Conservation (phyloP, 306 rosid species). For the Citrullus amarus region DNA sequence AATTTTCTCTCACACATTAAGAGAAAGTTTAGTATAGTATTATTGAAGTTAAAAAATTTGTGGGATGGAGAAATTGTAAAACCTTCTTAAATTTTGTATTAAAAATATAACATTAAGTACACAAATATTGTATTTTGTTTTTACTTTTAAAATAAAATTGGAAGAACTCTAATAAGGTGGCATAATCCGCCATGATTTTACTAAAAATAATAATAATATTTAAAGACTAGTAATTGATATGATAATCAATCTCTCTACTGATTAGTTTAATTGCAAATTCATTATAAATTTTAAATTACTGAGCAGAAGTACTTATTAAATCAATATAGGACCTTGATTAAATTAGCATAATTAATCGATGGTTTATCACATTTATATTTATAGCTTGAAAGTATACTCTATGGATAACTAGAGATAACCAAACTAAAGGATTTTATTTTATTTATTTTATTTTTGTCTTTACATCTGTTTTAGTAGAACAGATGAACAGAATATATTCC, state of each 20-base stretch:
- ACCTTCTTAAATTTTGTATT: neutral
- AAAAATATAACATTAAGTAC: neutral
- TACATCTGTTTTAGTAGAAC: neutral
- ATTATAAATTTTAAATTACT: too few species aligned
- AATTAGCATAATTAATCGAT: neutral
- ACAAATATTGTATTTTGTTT: neutral
- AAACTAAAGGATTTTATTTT: neutral
- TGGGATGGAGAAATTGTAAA: too few species aligned
- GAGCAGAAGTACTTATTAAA: neutral
- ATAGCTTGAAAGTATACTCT: neutral
- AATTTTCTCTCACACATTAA: neutral
- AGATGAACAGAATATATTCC: conserved; percentile 3
- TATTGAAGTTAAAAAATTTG: neutral
- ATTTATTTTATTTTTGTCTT: neutral
- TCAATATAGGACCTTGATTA: neutral
- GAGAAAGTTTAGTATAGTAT: neutral
- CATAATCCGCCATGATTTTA: too few species aligned
- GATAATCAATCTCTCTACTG: neutral
- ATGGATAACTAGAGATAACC: neutral
- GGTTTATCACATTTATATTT: neutral
- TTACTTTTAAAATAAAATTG: too few species aligned
- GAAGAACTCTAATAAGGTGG: too few species aligned
- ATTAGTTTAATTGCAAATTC: neutral
- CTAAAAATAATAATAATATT: too few species aligned
- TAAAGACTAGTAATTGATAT: neutral